phyloP scores from a whole-genome alignment of 768 basidiomycete species.

The Kwoniella sp. region DNA sequence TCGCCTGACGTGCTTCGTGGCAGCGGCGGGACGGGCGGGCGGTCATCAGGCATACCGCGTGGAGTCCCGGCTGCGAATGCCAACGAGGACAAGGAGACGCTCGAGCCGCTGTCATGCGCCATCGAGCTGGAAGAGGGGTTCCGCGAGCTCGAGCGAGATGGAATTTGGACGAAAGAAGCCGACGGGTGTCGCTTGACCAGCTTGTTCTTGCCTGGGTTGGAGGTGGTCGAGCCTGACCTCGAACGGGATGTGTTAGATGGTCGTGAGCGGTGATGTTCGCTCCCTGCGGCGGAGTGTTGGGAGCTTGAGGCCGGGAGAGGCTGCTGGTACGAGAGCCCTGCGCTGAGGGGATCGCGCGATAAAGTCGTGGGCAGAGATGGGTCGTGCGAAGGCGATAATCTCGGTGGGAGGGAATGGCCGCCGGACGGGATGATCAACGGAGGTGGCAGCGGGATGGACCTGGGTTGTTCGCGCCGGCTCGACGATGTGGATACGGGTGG shows the following conservation, averaged over 20 bases:
- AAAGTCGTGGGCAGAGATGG: not conserved
- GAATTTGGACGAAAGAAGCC: conserved; percentile 20
- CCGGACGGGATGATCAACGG: too few species aligned
- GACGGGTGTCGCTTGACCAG: conserved; percentile 34
- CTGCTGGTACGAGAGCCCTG: too few species aligned
- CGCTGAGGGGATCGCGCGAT: too few species aligned
- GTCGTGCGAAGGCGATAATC: conserved; percentile 12
- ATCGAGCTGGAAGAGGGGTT: too few species aligned
- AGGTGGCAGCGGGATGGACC: too few species aligned
- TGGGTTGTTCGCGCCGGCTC: too few species aligned
- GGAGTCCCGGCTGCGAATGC: conserved; percentile 16
- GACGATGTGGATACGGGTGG: too few species aligned
- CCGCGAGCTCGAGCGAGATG: conserved; percentile 2
- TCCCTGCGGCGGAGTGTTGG: too few species aligned
- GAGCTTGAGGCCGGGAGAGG: too few species aligned
- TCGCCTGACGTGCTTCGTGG: conserved; percentile 34
- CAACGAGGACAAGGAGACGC: conserved; percentile 3
- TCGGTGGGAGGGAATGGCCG: too few species aligned
- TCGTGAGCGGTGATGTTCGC: not conserved
- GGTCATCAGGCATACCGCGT: conserved; percentile 10
- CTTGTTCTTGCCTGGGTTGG: conserved; percentile 14
- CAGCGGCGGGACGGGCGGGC: conserved; percentile 3
- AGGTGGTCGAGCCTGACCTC: conserved; percentile 13
- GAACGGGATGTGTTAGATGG: conserved; percentile 7
- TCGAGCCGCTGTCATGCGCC: not conserved